Base-by-base conservation (phyloP, 2,329 filamentous ascomycete species). In the Trichophyton verrucosum region DNA sequence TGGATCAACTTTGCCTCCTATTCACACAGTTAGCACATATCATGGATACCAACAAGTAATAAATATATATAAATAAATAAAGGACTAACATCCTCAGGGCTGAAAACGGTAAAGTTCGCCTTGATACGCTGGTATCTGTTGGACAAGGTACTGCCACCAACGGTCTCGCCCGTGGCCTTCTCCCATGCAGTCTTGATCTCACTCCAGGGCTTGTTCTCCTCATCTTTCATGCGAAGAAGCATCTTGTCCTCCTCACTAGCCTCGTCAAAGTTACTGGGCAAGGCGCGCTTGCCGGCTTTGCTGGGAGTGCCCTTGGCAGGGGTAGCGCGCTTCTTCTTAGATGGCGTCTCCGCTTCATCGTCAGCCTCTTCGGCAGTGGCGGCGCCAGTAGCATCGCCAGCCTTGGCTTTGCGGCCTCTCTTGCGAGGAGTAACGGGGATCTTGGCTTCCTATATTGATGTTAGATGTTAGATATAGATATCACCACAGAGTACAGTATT, bases 101-200 rank as follows among this genome's bases (percentile, higher is more conserved):
- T 66, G 60, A 77, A 68, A 15, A 68, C 65, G 9, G 67, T 68
- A 62, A 77, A 74, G 59, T 76, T 75, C 13, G 68, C 70, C 62
- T 74, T 75, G 59, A 76, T 69, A 15, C 70, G 66, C 8, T 63
- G 65, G 61, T 76, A 76, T 8, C 76, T 69, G 59, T 73, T 73
- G 4, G 71, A 69, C 15, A 77, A 63, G 0, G 74, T 76, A 15
- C 69, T 71, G 2, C 61, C 61, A 1, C 69, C 73, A 13, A 72
- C 68, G 5, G 64, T 63, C 58, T 71, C 67, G 0, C 73, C 73
- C 1, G 72, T 74, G 40, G 64, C 60, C 4, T 60, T 36, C 3
- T 59, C 61, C 65, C 67, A 72, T 1, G 64, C 63, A 7, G 60
- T 49, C 8, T 57, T 67, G 56, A 72, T 71, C 6, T 72, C 68